Evolutionary conservation across 2,329 filamentous ascomycete species (phyloP).

Genomic region (Aspergillus hiratsukae): DNA sequence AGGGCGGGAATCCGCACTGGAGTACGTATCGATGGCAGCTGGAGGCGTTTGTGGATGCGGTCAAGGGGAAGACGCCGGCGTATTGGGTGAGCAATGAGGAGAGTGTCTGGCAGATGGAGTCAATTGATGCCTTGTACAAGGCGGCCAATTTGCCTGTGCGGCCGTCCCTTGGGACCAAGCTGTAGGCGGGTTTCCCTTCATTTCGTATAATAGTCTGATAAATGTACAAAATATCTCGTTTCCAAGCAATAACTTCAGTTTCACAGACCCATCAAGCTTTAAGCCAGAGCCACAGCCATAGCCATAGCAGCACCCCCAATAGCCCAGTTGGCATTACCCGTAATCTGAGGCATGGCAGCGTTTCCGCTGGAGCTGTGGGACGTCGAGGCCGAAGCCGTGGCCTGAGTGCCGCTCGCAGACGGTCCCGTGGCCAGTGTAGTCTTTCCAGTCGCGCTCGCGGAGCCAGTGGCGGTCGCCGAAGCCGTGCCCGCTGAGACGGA

Average conservation of each 20-base stretch:
- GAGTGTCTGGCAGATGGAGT: conserved; percentile 42
- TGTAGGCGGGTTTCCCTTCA: background rate
- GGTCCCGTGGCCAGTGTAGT: conserved; percentile 10
- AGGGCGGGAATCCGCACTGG: conserved; percentile 38
- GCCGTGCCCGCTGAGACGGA: conserved; percentile 11
- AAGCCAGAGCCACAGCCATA: conserved; percentile 24
- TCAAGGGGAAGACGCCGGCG: conserved; percentile 30
- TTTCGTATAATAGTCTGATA: background rate
- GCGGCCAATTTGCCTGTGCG: conserved; percentile 16
- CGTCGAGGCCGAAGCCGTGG: conserved; percentile 7
- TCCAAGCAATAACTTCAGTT: background rate
- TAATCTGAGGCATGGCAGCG: conserved; percentile 18
- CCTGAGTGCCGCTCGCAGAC: conserved; percentile 8
- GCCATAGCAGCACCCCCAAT: conserved; percentile 24
- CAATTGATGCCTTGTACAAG: conserved; percentile 19
- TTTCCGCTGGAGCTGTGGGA: conserved; percentile 13
- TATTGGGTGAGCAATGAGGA: conserved; percentile 42
- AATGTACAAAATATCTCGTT: background rate
- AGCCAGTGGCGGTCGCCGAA: conserved; percentile 11
- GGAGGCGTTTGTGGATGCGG: conserved; percentile 46
- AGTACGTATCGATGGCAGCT: conserved; percentile 46
- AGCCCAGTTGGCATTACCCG: conserved; percentile 19
- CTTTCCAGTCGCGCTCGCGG: conserved; percentile 4
- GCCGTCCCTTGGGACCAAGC: conserved; percentile 3
- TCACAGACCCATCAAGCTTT: conserved; percentile 3